Base-by-base conservation (phyloP, 495 filamentous ascomycete genomes). In the Neurospora sp. region DNA sequence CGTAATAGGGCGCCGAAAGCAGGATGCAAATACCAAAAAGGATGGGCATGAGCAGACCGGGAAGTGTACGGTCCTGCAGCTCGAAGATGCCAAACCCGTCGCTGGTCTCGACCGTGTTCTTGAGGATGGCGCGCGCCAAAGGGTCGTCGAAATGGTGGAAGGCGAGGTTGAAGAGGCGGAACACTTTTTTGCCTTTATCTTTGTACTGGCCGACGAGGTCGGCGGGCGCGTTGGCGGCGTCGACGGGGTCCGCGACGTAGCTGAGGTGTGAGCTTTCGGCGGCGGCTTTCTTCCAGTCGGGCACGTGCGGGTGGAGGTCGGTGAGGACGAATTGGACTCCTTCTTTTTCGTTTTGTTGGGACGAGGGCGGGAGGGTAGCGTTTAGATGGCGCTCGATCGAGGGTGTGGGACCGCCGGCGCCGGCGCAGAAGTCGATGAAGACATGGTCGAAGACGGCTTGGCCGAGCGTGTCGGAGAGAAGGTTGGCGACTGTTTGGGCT, bases 71-170 rank as follows among this genome's bases (percentile, higher is more conserved):
- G 53, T 88, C 86, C 77, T 93, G 91, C 12, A 94, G 85, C 78
- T 94, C 92, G 72, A 93, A 89, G 72, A 94, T 93, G 4, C 88
- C 88, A 39, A 70, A 61, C 1, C 22, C 22, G 8, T 41, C 7
- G 12, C 10, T 20, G 1, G 85, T 90, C 73, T 88, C 82, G 3
- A 93, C 76, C 0, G 90, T 89, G 75, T 89, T 89, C 46, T 82
- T 80, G 46, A 94, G 78, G 14, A 93, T 88, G 4, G 80, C 80
- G 39, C 74, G 75, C 7, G 91, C 92, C 37, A 88, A 74, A 18
- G 79, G 79, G 75, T 94, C 88, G 71, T 88, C 86, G 74, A 94
- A 93, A 81, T 94, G 92, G 76, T 94, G 92, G 78, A 93, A 94
- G 6, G 90, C 88, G 12, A 94, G 83, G 76, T 88, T 92, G 79